These are phyloP conservation scores for Fusarium mundagurra DNA, from an alignment of 2,329 filamentous ascomycete species.

Conservation along the genomic window DNA sequence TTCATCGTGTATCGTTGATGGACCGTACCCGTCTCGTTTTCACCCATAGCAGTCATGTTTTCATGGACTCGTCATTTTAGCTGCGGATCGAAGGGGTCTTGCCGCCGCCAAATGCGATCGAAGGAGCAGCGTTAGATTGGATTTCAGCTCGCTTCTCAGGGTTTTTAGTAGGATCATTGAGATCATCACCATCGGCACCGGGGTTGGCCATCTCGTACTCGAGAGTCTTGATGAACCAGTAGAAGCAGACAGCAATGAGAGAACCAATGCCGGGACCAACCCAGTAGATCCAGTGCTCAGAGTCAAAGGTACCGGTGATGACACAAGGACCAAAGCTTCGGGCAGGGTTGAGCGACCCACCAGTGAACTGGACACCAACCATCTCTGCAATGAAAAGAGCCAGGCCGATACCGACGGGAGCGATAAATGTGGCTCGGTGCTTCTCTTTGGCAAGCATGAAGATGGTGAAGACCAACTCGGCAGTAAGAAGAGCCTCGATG, in stretches of 20 bases:
- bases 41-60: constrained; percentile 8
- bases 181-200: constrained; percentile 55
- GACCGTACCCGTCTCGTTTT: neutral
- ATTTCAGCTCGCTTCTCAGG: constrained; percentile 51
- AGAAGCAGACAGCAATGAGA: constrained; percentile 50
- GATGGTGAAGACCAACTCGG: constrained; percentile 59
- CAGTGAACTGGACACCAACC: constrained; percentile 59
- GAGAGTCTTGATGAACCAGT: constrained; percentile 53
- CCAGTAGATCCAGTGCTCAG: constrained; percentile 61
- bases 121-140: constrained; percentile 26
- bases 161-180: constrained; percentile 56
- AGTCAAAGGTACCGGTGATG: constrained; percentile 52
- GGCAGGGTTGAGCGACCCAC: constrained; percentile 59
- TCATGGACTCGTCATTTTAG: constrained; percentile 4
- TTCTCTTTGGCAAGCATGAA: constrained; percentile 64
- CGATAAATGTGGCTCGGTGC: constrained; percentile 58
- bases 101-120: constrained; percentile 25
- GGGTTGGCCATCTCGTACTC: constrained; percentile 59
- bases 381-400: constrained; percentile 58
- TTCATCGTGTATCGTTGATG: constrained; percentile 14
- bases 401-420: constrained; percentile 59
- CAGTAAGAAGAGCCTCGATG: constrained; percentile 60
- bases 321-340: constrained; percentile 59
- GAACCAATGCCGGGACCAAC: constrained; percentile 49
- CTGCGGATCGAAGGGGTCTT: constrained; percentile 39